Base-by-base conservation (phyloP, 305 asterid species). In the Nicotiana rustica region DNA sequence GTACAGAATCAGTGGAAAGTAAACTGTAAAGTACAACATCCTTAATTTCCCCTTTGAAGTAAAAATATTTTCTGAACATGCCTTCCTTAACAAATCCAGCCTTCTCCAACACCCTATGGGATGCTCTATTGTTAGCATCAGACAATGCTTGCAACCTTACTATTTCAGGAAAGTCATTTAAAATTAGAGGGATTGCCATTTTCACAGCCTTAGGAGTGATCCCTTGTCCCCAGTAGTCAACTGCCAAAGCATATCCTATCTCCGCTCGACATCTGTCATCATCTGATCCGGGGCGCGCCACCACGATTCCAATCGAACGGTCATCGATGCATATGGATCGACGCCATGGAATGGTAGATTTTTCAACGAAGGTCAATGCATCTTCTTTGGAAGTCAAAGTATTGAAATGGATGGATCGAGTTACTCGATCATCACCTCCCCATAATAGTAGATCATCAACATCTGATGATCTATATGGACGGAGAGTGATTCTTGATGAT, bases 381-480 rank as follows among this genome's bases (percentile, higher is more conserved):
- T 89, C 91, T 10, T 90, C 88, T 79, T 78, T 86, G 14, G 92
- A 86, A 25, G 86, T 67, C 75, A 89, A 18, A 0, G 93, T 80
- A 13, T 73, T 85, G 90, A 87, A 86, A 52, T 82, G 69, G 81
- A 83, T 78, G 64, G 59, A 66, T 9, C 57, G 61, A 0, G 87
- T 91, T 3, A 90, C 88, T 17, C 86, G 86, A 79, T 91, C 93
- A 49, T 91, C 90, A 9, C 90, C 91, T 0, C 90, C 91, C 89
- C 90, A 87, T 18, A 75, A 73, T 4, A 87, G 55, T 6, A 87
- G 59, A 81, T 85, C 90, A 55, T 85, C 85, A 8, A 15, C 84
- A 62, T 87, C 88, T 0, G 85, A 9, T n/a, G 77, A 84, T 68
- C 44, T 78, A 80, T 83, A 83, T 44, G 77, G 82, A 6, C 88